Evolutionary conservation across 192 early-diverging fungal species (phyloP), one percentile per base, ranked within the genome.

Genomic region (Coemansia sp.): DNA sequence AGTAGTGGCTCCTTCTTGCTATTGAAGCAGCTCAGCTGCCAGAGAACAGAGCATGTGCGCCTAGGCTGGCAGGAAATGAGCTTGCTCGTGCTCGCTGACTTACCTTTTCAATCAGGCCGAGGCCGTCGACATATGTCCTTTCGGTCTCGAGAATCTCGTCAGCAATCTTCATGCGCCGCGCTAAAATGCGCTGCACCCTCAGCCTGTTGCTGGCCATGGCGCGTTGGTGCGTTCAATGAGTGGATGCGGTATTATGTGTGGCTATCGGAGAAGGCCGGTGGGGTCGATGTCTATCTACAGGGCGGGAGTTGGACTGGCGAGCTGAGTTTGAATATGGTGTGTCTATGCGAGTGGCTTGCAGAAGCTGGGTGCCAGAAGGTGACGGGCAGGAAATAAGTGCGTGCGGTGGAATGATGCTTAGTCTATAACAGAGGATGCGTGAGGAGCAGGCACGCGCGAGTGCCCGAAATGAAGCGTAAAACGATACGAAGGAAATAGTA

Each of bases 111-210:
- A 84, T 77, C 18, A 84, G 65, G 28, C 53, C 63, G 66, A 97
- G 80, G 31, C 92, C 89, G 34, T 87, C 79, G 4, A 97, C 94
- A 75, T 97, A 97, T 3, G 93, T 91, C 59, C 83, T 56, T 77
- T 96, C 94, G 2, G 94, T 94, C 40, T 85, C 74, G 37, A 95
- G 68, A 20, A 96, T 91, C 75, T 96, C 94, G 20, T 79, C 84
- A 4, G 90, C 84, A 46, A 96, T 87, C 35, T 83, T 77, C 58
- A 79, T 72, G 23, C 92, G 68, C 58, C 57, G 71, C 7, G 23
- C 39, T 21, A 66, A 56, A 53, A 63, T 66, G 49, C 53, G 67
- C 60, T 66, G 74, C 37, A 10, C 49, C 7, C 40, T 29, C 13
- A 57, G 55, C 18, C 60, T 45, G n/a, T n/a, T n/a, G 42, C 60